Evolutionary conservation across 2,329 filamentous ascomycete genomes (phyloP).

Genomic region (Talaromyces sp.): DNA sequence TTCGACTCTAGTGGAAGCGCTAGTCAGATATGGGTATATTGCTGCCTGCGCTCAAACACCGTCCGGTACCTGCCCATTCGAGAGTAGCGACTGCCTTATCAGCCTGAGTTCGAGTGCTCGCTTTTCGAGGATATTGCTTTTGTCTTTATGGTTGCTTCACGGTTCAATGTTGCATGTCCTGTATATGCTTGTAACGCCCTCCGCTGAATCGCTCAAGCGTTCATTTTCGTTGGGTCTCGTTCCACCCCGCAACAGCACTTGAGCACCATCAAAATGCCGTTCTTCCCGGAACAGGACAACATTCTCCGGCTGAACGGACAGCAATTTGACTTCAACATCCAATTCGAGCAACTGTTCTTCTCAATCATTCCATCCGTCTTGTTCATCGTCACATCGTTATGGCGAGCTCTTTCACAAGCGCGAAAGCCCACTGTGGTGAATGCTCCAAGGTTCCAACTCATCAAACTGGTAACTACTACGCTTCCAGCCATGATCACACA

Average conservation of each 20-base stretch:
- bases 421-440: constrained; percentile 32
- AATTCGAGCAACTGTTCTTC: constrained; percentile 44
- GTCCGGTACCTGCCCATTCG: not conserved
- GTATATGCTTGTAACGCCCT: not conserved
- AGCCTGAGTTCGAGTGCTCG: not conserved
- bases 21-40: not conserved
- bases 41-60: not conserved
- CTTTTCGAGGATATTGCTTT: not conserved
- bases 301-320: constrained; percentile 18
- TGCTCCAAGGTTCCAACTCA: constrained; percentile 26
- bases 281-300: not conserved
- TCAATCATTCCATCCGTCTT: constrained; percentile 36
- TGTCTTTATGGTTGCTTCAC: not conserved
- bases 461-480: constrained; percentile 27
- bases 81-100: not conserved
- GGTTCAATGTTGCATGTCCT: not conserved
- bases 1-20: not conserved
- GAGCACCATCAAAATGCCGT: not conserved
- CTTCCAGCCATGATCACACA: not conserved
- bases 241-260: not conserved
- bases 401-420: constrained; percentile 27
- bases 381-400: constrained; percentile 25
- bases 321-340: constrained; percentile 43
- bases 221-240: not conserved
- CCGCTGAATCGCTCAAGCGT: not conserved